Base-by-base conservation (phyloP, 768 basidiomycete species). In the Chlorophyllum brunneum region DNA sequence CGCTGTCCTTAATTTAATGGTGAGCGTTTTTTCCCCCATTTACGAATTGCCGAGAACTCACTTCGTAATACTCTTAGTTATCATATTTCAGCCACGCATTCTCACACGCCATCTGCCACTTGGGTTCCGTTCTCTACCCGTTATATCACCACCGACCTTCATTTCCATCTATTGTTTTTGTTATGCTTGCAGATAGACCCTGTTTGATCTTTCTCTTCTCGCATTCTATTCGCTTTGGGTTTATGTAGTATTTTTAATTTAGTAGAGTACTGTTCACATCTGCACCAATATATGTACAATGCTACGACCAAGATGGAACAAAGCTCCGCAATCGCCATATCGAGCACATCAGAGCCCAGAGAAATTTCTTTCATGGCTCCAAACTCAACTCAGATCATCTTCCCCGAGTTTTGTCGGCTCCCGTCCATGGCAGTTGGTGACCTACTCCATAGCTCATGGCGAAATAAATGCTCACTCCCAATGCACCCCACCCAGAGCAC, bases 151-250 rank as follows among this genome's bases (percentile, higher is more conserved):
- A 37, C 33, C 40, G 34, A 30, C 20, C 24, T 22, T 50, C 48
- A 40, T 31, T 22, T 42, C 26, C 36, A 37, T 33, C 16, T 36
- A 33, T 37, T 44, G n/a, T 52, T 36, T 20, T 33, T 30, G 27
- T 33, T 22, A 15, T 3, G 24, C 9, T 22, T 46, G 22, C n/a
- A 33, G 45, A n/a, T 46, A 33, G 34, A 24, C 22, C 46, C 22
- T 54, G 27, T 33, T 48, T n/a, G n/a, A 49, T 16, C 15, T 27
- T 48, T 51, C 13, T 38, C n/a, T 48, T 27, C 34, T 24, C 6
- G 23, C 26, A 30, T 43, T 51, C 38, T 56, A n/a, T 40, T 51
- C 42, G 33, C 36, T 22, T 46, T 38, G 42, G 47, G n/a, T 55
- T 44, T 48, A 34, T 46, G 34, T 46, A n/a, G 33, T 39, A 22